Conservation (phyloP, 2,329 filamentous ascomycete genomes). For the Allantophomopsis lycopodina region DNA sequence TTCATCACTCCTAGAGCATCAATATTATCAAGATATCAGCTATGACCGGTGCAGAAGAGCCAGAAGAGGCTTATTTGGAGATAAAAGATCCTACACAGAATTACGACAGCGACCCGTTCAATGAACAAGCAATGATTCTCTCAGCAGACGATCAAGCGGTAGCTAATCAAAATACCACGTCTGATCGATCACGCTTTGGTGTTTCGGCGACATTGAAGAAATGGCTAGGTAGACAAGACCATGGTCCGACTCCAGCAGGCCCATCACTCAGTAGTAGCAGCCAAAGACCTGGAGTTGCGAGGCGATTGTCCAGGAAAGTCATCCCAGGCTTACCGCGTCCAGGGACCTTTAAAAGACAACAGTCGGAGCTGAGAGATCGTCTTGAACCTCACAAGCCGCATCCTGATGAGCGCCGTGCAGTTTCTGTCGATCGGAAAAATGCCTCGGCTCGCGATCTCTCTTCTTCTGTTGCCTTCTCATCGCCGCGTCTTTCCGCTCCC, state of each 20-base stretch:
- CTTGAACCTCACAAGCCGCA: constrained; percentile 52
- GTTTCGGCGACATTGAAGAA: too few species aligned
- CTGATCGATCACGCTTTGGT: too few species aligned
- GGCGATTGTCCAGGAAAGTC: constrained; percentile 36
- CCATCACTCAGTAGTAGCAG: not conserved
- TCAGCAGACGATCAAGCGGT: too few species aligned
- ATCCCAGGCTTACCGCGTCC: constrained; percentile 65
- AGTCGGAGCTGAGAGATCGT: constrained; percentile 65
- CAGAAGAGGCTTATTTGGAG: too few species aligned
- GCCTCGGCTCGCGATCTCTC: constrained; percentile 8
- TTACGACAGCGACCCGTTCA: too few species aligned
- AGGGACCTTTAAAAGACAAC: constrained; percentile 70
- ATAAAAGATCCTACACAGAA: too few species aligned
- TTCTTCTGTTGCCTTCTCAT: constrained; percentile 7
- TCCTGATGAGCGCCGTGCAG: constrained; percentile 54
- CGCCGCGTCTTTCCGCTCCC: constrained; percentile 15
- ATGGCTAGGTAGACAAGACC: too few species aligned
- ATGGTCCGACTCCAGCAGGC: constrained; percentile 1
- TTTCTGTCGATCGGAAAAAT: constrained; percentile 43
- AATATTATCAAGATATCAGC: too few species aligned
- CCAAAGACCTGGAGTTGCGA: constrained; percentile 11
- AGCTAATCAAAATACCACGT: too few species aligned
- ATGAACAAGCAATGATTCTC: too few species aligned
- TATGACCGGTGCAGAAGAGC: too few species aligned
- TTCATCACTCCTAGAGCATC: too few species aligned